phyloP scores from a whole-genome alignment of 768 basidiomycete genomes.

The Suillus subluteus region DNA sequence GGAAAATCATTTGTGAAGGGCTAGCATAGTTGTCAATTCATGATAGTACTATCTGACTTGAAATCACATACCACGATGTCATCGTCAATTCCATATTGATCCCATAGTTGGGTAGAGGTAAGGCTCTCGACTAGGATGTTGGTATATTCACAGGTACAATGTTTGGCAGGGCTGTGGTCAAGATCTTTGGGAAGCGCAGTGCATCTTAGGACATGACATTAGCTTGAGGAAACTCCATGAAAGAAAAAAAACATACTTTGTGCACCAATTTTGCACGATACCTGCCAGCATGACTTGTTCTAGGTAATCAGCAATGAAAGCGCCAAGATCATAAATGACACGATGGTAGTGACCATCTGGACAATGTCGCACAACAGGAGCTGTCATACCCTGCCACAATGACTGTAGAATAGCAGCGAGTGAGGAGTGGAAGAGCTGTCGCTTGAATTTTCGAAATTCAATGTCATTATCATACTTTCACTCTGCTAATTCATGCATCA shows the following conservation, averaged over 20 bases:
- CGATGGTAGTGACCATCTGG: conserved; percentile 35
- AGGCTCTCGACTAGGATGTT: conserved; percentile 23
- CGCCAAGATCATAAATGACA: conserved; percentile 37
- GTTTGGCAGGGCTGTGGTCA: conserved; percentile 8
- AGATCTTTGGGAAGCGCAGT: conserved; percentile 25
- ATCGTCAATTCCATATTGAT: conserved; percentile 35
- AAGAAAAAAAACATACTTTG: conserved; percentile 25
- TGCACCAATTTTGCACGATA: conserved; percentile 41
- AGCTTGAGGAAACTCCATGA: conserved; percentile 11
- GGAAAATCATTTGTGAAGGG: conserved; percentile 14
- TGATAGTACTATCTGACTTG: not conserved
- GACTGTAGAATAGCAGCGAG: conserved; percentile 28
- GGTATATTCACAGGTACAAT: conserved; percentile 22
- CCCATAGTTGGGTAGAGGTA: conserved; percentile 31
- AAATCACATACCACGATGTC: conserved; percentile 35
- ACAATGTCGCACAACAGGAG: conserved; percentile 28
- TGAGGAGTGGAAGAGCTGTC: conserved; percentile 31
- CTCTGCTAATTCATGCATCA: conserved; percentile 11
- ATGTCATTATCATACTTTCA: conserved; percentile 7
- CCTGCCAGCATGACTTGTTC: conserved; percentile 40
- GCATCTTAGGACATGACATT: conserved; percentile 11
- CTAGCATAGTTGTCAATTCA: not conserved
- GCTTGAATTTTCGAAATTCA: conserved; percentile 24
- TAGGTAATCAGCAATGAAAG: conserved; percentile 46
- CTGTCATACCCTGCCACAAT: conserved; percentile 30